phyloP scores from a whole-genome alignment of 805 yeast genomes.

The Yarrowia sp. region DNA sequence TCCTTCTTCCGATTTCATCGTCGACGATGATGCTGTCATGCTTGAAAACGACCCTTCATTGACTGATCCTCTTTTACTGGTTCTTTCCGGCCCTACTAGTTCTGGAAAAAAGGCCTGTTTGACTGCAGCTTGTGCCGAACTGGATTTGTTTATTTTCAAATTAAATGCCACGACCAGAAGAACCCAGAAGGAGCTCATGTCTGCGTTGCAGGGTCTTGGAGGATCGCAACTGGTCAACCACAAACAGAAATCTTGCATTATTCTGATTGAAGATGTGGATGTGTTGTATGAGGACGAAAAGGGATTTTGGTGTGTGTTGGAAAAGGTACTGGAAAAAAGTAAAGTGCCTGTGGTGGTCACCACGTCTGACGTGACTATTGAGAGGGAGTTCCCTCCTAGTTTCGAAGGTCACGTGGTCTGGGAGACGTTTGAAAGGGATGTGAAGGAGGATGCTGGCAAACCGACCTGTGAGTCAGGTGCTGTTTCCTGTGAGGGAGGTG shows the following conservation, averaged over 20 bases:
- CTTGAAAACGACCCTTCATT: background rate
- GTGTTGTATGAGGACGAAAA: slow-evolving; percentile 77
- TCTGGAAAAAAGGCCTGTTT: slow-evolving; percentile 80
- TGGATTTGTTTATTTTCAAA: slow-evolving; percentile 79
- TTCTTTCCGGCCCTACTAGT: slow-evolving; percentile 69
- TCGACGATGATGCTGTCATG: slow-evolving; percentile 3
- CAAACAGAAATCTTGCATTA: slow-evolving; percentile 51
- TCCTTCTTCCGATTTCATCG: slow-evolving; percentile 5
- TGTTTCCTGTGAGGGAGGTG: no score
- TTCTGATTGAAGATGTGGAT: slow-evolving; percentile 87
- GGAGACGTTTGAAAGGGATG: slow-evolving; percentile 1
- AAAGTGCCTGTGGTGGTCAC: slow-evolving; percentile 76
- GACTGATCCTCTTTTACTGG: slow-evolving; percentile 47
- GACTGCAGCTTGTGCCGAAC: slow-evolving; percentile 66
- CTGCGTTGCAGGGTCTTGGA: slow-evolving; percentile 74
- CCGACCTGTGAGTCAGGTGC: no score
- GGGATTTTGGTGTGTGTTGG: slow-evolving; percentile 78
- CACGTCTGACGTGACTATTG: slow-evolving; percentile 50
- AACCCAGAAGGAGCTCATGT: slow-evolving; percentile 71
- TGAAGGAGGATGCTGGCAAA: no score
- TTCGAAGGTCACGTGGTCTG: slow-evolving; percentile 28
- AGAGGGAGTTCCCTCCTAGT: slow-evolving; percentile 9
- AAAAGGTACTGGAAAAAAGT: slow-evolving; percentile 63
- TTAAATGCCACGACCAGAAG: slow-evolving; percentile 77
- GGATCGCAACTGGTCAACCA: slow-evolving; percentile 80